Evolutionary conservation across 78 protist genomes (phyloP).

Genomic region (Polysphondylium violaceum): DNA sequence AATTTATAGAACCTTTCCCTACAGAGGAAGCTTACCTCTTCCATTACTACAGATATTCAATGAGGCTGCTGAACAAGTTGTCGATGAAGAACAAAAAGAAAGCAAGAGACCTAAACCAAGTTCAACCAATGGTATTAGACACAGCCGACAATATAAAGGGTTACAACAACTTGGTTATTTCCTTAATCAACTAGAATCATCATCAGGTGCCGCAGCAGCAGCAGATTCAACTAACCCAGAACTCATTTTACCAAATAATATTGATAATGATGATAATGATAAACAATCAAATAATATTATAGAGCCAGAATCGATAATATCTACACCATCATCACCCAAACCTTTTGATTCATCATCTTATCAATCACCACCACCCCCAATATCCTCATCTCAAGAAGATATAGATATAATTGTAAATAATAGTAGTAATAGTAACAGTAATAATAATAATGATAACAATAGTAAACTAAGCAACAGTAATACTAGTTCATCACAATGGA

Average conservation of each 20-base stretch:
- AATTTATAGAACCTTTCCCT: slow-evolving; percentile 69
- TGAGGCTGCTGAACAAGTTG: background rate
- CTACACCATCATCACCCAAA: background rate
- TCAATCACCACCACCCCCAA: background rate
- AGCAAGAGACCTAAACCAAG: slow-evolving; percentile 52
- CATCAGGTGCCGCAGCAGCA: slow-evolving; percentile 1
- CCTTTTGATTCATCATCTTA: too few relatives aligned
- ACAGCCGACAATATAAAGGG: slow-evolving; percentile 65
- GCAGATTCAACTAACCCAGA: too few relatives aligned
- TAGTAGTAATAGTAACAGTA: background rate
- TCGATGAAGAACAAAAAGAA: background rate
- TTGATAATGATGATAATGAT: slow-evolving; percentile 1
- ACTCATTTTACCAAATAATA: background rate
- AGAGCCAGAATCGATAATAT: background rate
- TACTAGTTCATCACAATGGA: slow-evolving; percentile 2
- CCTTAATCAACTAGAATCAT: background rate
- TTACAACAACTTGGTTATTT: slow-evolving; percentile 20
- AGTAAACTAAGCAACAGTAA: background rate
- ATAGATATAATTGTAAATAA: background rate
- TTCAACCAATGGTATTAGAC: slow-evolving; percentile 73
- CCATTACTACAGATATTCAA: slow-evolving; percentile 38
- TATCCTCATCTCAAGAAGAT: background rate
- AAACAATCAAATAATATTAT: background rate
- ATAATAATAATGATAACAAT: too few relatives aligned
- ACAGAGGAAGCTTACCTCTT: slow-evolving; percentile 44